Base-by-base conservation (phyloP, 768 basidiomycete species). In the Mrakia frigida region DNA sequence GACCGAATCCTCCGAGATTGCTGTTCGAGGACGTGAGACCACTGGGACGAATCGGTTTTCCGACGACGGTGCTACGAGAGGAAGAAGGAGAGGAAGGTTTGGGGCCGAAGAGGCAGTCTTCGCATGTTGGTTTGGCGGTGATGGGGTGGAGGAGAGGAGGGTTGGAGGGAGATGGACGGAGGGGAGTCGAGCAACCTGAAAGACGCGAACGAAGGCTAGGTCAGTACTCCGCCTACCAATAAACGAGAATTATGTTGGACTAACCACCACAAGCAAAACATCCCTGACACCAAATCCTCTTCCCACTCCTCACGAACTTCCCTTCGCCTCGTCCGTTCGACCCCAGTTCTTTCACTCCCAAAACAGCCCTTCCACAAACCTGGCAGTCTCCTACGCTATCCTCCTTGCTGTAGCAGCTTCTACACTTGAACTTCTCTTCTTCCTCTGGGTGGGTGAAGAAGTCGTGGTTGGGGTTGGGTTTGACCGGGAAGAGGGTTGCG, bases 71-170 rank as follows among this genome's bases (percentile, higher is more conserved):
- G 6, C 21, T 9, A 6, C 39, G 65, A 25, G 39, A 7, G 39
- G 65, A 43, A 3, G 35, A 68, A 23, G 14, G 1, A 6, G 35
- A 25, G 0, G 65, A 68, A 7, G 65, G 65, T 16, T 43, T 43
- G 39, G 65, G 65, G 23, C n/a, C n/a, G 65, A 68, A 68, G 6
- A 68, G 65, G n/a, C 65, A 68, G 7, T 68, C 65, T n/a, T 68
- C 65, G 37, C 65, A 68, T 18, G 39, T 68, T 13, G 65, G 65
- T n/a, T 68, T 68, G 65, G 35, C 6, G 23, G 65, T 68, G 65
- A 68, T 68, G 16, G 65, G 65, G 13, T 68, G 65, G 39, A 68
- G 65, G 37, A 68, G 65, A 11, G 65, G 65, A n/a, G 65, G 65
- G 25, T 41, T 35, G 39, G 65, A 35, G 5, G 65, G 2, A 7